Base-by-base conservation (phyloP, 176 grass and related monocot species). In the sorghum (Sorghum bicolor) region DNA sequence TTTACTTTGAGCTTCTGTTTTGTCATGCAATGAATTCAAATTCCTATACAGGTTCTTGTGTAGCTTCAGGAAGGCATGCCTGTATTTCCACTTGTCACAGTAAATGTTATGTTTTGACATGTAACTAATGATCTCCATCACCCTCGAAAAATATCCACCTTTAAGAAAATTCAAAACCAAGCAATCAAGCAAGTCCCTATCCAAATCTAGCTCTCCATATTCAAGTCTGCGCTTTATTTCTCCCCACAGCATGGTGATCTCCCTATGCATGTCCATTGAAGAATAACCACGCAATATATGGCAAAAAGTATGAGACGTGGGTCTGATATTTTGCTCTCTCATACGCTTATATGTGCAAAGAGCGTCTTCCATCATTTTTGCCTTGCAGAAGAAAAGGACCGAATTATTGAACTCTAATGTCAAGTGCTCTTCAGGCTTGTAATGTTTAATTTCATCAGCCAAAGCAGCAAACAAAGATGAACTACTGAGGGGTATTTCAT, bases 291-390 rank as follows among this genome's bases (percentile, higher is more conserved):
- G 76, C 67, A 98, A 14, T 64, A 98, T 88, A 75, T 95, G 87
- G 70, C 80, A 88, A 83, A 93, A 92, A 4, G 91, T 98, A 61
- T 90, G 82, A 48, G 77, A 39, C 58, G 75, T 98, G 50, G 96
- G 93, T 67, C 71, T 87, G 69, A 98, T 80, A 65, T 90, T 95
- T 86, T 82, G 88, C 86, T 90, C 73, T 85, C 80, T 90, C 96
- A 98, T 98, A 45, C 60, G 70, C 82, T 93, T 98, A 87, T 89
- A 92, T 69, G 96, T 92, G 37, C 41, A 78, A 32, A 98, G 41
- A 90, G 89, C 96, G 87, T 95, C 91, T 65, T 95, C 89, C 83
- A 98, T 92, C 96, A 98, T 93, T 82, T 98, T 98, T 43, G 96
- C 93, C 83, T 88, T 86, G 82, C 88, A 92, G 88, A 95, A 98